Evolutionary conservation across 176 grass and related monocot genomes (phyloP).

Genomic region (Carex cristatella): DNA sequence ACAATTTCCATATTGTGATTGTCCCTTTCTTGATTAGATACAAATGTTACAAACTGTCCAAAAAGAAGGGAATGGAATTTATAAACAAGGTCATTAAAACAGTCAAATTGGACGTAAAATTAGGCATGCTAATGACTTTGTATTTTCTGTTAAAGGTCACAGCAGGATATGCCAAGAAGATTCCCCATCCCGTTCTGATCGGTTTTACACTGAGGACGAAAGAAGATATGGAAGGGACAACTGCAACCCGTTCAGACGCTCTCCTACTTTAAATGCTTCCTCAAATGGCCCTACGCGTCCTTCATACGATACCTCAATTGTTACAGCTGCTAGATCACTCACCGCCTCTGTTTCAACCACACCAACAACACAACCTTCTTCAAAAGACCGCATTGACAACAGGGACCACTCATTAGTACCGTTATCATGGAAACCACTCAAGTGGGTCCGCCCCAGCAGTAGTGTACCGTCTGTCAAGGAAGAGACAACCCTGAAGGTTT

Average conservation of each 20-base stretch:
- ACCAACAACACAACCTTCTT: neutral
- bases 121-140: neutral
- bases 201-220: neutral
- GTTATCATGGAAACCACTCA: slow-evolving; percentile 20
- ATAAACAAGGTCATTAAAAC: neutral
- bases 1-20: neutral
- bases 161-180: neutral
- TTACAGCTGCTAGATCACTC: slow-evolving; percentile 19
- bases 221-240: slow-evolving; percentile 14
- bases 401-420: slow-evolving; percentile 11
- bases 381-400: slow-evolving; percentile 18
- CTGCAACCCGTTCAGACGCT: neutral
- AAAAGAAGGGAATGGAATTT: neutral
- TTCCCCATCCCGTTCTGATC: slow-evolving; percentile 14
- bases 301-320: slow-evolving; percentile 5
- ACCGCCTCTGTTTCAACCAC: slow-evolving; percentile 10
- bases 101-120: neutral
- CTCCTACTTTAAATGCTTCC: slow-evolving; percentile 11
- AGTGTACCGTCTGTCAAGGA: neutral
- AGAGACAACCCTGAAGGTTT: neutral
- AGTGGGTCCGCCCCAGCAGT: slow-evolving; percentile 26
- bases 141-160: slow-evolving; percentile 15
- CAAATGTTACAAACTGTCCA: neutral
- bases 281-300: neutral
- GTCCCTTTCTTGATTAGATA: neutral